phyloP scores from a whole-genome alignment of 2,329 filamentous ascomycete genomes.

The Thermomyces lanuginosus region DNA sequence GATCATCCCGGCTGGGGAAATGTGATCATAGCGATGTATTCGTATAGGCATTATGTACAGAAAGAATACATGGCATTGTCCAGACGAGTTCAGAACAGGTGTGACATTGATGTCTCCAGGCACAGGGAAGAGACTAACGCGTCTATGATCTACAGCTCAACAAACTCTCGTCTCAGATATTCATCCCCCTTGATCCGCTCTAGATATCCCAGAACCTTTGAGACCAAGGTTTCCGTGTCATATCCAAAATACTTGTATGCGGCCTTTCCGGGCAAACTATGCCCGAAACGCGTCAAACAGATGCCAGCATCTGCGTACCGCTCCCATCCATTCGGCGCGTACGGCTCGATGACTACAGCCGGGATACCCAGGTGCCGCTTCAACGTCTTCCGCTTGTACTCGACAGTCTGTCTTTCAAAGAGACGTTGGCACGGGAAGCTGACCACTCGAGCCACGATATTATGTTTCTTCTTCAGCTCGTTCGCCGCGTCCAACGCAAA shows the following conservation, averaged over 20 bases:
- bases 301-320: conserved; percentile 35
- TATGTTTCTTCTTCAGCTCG: conserved; percentile 21
- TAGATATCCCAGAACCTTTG: conserved; percentile 5
- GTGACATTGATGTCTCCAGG: no score
- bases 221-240: conserved; percentile 5
- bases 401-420: conserved; percentile 31
- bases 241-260: conserved; percentile 15
- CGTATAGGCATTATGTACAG: no score
- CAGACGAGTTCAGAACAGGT: no score
- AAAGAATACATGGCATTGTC: no score
- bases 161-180: conserved; percentile 5
- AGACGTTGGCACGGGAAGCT: conserved; percentile 36
- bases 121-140: neutral
- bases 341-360: conserved; percentile 35
- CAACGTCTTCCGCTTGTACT: conserved; percentile 31
- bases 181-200: conserved; percentile 3
- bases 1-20: no score
- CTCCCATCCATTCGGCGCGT: conserved; percentile 36
- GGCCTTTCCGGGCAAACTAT: conserved; percentile 9
- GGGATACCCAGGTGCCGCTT: conserved; percentile 23
- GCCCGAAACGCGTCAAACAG: conserved; percentile 30
- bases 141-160: conserved; percentile 4
- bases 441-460: conserved; percentile 31
- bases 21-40: no score
- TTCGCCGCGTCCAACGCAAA: conserved; percentile 31